Evolutionary conservation across 108 stramenopile species (phyloP), one percentile per base, ranked within the genome.

Genomic region (Parietichytrium sp.): DNA sequence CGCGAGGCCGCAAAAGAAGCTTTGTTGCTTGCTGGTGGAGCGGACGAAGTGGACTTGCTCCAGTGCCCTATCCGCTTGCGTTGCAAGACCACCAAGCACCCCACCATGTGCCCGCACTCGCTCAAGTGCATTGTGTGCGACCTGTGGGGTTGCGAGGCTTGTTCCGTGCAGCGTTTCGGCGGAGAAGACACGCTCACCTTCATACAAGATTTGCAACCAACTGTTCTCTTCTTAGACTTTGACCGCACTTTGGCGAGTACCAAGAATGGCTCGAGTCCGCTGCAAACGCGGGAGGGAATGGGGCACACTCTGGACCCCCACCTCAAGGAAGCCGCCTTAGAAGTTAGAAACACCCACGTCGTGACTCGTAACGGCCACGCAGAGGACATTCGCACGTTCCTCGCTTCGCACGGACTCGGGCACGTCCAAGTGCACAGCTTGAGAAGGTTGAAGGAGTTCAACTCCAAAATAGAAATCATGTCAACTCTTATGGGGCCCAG

Each of bases 81-180:
- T 27, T 72, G 61, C 42, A 42, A 42, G 23, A 42, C 38, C 1
- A 45, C 61, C 29, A 72, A 72, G 20, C 20, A 33, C 29, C 33
- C 42, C 38, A 72, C 61, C 2, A 72, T 72, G 61, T 72, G 61
- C 33, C 61, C 61, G 2, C 61, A 72, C 61, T 10, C 61, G 61
- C 61, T 45, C 20, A 33, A 42, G 8, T 72, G 61, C 42, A 45
- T 72, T 72, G 61, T 72, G 0, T 72, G 61, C 20, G 61, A 72
- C 42, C 10, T 10, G 38, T 72, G 61, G 61, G 45, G 38, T 7
- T 72, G 61, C 42, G 61, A 72, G 42, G n/a, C 45, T 23, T 72
- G 61, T 42, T 45, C 36, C 20, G 61, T 42, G 33, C 38, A 45
- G 42, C 29, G 61, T 0, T 42, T 72, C 20, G 61, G 45, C 3